phyloP scores from a whole-genome alignment of 2,329 filamentous ascomycete genomes.

The Salinomyces thailandicus region DNA sequence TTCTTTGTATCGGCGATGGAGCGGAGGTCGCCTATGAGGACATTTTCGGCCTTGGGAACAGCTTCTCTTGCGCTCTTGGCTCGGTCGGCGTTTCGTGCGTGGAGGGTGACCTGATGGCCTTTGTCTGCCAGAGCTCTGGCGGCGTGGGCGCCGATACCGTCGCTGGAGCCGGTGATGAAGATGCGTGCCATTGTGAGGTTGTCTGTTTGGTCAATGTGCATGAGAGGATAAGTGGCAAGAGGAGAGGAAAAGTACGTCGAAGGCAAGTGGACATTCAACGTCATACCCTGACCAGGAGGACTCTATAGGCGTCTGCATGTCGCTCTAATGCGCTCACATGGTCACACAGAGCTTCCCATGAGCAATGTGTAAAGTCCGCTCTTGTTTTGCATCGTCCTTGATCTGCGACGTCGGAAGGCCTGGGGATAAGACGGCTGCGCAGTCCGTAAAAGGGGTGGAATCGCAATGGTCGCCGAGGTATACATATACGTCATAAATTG shows the following conservation, averaged over 20 bases:
- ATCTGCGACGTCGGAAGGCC: too few species aligned
- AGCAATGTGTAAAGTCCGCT: too few species aligned
- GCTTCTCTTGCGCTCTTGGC: constrained; percentile 39
- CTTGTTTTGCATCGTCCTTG: too few species aligned
- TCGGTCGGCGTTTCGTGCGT: constrained; percentile 46
- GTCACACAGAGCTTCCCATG: too few species aligned
- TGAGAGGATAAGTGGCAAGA: background rate
- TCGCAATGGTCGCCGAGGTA: too few species aligned
- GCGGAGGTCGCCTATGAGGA: constrained; percentile 45
- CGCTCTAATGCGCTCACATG: too few species aligned
- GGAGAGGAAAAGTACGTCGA: background rate
- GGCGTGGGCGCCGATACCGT: constrained; percentile 45
- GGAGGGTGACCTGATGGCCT: constrained; percentile 48
- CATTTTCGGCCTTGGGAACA: constrained; percentile 41
- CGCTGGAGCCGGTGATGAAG: constrained; percentile 46
- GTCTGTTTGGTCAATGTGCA: background rate
- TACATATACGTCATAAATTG: too few species aligned
- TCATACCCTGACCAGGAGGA: too few species aligned
- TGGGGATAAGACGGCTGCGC: too few species aligned
- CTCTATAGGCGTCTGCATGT: too few species aligned
- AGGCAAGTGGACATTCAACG: background rate
- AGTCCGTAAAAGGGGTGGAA: too few species aligned
- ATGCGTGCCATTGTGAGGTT: constrained; percentile 34
- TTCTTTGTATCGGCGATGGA: constrained; percentile 41
- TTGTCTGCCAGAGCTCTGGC: constrained; percentile 41